A percentile compares a stretch with the other conserved stretches of the same genome.
Evolutionary conservation across 306 rosid species (phyloP).

Genomic region (Cucurbita argyrosperma): DNA sequence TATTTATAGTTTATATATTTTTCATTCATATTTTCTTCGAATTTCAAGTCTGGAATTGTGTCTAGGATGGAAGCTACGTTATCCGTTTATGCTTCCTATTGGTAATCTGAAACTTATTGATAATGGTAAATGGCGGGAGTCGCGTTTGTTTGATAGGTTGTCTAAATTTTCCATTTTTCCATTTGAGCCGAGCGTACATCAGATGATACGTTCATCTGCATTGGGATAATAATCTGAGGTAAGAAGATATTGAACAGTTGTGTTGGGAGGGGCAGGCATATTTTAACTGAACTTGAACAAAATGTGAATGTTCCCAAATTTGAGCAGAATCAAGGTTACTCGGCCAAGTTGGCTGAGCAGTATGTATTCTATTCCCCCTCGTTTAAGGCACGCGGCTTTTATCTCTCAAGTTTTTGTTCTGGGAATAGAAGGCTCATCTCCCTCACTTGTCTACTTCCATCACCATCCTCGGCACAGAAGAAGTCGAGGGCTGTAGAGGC

Average conservation of each 20-base stretch:
- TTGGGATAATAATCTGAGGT: too few relatives aligned
- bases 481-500: background rate
- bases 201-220: too few relatives aligned
- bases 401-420: background rate
- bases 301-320: background rate
- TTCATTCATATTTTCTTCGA: background rate
- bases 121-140: too few relatives aligned
- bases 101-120: too few relatives aligned
- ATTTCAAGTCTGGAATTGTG: background rate
- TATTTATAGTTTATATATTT: background rate
- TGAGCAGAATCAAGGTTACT: too few relatives aligned
- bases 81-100: background rate
- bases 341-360: too few relatives aligned
- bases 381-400: background rate
- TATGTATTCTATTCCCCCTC: background rate
- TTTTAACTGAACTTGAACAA: background rate
- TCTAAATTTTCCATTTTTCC: too few relatives aligned
- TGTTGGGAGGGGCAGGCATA: background rate
- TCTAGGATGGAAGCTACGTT: too few relatives aligned
- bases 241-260: too few relatives aligned
- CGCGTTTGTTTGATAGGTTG: too few relatives aligned
- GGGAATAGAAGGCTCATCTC: background rate
- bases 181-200: too few relatives aligned
- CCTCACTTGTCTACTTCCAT: background rate
- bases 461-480: background rate